Evolutionary conservation across 805 yeast species (phyloP).

Genomic region (Clavispora asparagi): DNA sequence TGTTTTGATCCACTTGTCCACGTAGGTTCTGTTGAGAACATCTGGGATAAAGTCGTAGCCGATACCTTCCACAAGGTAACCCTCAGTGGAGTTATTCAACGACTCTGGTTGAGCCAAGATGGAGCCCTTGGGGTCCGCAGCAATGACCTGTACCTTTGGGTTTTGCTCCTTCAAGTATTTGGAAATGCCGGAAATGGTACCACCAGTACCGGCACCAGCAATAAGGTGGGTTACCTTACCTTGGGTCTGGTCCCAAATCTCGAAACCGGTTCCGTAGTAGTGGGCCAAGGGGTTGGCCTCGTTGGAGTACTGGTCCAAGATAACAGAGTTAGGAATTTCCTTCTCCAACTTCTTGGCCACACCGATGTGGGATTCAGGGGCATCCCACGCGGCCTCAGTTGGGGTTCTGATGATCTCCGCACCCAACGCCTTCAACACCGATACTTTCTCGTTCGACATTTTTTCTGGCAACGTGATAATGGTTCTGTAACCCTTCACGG

Average conservation of each 20-base stretch:
- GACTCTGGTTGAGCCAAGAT: conserved; percentile 76
- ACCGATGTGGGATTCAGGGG: conserved; percentile 88
- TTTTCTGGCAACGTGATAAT: conserved; percentile 87
- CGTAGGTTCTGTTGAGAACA: conserved; percentile 59
- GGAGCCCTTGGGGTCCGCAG: conserved; percentile 86
- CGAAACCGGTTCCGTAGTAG: conserved; percentile 78
- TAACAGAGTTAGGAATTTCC: conserved; percentile 81
- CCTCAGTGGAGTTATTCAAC: conserved; percentile 52
- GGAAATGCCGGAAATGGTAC: conserved; percentile 92
- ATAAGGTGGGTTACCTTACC: conserved; percentile 70
- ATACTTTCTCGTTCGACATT: conserved; percentile 87
- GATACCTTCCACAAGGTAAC: conserved; percentile 82
- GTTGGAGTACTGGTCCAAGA: conserved; percentile 78
- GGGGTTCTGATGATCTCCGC: conserved; percentile 91
- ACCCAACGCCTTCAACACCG: conserved; percentile 82
- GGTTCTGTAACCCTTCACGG: conserved; percentile 80
- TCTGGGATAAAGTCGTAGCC: conserved; percentile 88
- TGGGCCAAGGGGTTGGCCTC: conserved; percentile 79
- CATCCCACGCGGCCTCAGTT: conserved; percentile 88
- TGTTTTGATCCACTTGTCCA: conserved; percentile 82
- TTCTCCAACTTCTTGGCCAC: conserved; percentile 75
- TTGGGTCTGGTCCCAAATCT: conserved; percentile 75
- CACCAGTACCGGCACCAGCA: conserved; percentile 96
- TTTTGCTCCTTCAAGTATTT: conserved; percentile 69
- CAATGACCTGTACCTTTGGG: conserved; percentile 56